These are phyloP conservation scores for Exophiala spinifera DNA, from an alignment of 2,329 filamentous ascomycete species.

Conservation along the genomic window DNA sequence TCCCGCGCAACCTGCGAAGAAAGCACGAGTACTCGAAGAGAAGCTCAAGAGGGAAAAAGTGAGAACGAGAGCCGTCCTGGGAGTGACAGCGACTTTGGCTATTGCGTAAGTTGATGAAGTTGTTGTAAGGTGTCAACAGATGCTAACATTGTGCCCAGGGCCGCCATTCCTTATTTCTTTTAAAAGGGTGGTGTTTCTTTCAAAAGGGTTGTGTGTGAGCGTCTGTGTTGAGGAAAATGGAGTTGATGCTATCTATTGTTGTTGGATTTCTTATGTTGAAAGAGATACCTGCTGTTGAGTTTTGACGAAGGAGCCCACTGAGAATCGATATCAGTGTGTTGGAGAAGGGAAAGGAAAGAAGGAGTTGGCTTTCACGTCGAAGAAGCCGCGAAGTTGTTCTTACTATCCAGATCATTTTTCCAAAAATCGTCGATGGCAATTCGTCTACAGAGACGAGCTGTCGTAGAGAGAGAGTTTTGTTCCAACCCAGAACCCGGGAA, in stretches of 20 bases:
- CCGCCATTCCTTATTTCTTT: conserved; percentile 49
- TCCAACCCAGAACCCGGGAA: background rate
- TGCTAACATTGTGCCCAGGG: conserved; percentile 34
- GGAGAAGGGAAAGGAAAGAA: background rate
- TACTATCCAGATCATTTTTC: background rate
- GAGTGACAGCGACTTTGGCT: conserved; percentile 80
- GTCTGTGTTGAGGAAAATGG: background rate
- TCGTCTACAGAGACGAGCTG: background rate
- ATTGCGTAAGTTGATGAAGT: conserved; percentile 69
- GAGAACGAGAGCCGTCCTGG: conserved; percentile 78
- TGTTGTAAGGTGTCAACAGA: background rate
- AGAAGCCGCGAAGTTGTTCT: background rate
- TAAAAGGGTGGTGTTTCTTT: conserved; percentile 36
- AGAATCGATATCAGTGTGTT: too few relatives aligned
- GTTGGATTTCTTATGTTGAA: conserved; percentile 2
- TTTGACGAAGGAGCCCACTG: too few relatives aligned
- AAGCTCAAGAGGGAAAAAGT: conserved; percentile 83
- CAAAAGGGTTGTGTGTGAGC: background rate
- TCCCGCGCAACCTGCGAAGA: conserved; percentile 62
- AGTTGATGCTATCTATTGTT: background rate
- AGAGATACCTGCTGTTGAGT: conserved; percentile 6
- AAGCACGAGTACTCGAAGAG: conserved; percentile 65
- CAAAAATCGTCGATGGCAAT: background rate
- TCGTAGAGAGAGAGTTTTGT: background rate
- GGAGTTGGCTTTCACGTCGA: background rate